Percentiles rank a stretch among this genome's conserved stretches.
phyloP scores from a whole-genome alignment of 139 green algal species.

The Raphidocelis subcapitata region DNA sequence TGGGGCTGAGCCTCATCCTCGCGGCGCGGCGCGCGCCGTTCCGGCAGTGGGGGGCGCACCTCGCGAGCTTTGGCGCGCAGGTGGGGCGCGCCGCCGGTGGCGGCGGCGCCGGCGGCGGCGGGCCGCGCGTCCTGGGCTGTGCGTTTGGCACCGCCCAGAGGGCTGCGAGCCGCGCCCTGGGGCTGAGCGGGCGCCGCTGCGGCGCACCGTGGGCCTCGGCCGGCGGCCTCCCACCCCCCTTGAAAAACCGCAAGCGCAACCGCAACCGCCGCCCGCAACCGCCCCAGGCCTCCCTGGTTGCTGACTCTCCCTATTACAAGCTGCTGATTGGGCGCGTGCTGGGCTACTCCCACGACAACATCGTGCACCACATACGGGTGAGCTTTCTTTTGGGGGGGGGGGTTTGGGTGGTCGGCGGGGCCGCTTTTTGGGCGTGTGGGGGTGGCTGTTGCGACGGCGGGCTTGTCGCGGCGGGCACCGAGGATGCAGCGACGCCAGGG shows the following conservation, averaged over 20 bases:
- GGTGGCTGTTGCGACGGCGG: not conserved
- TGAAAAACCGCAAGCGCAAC: too few relatives aligned
- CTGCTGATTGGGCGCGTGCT: constrained; percentile 56
- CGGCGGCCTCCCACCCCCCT: too few relatives aligned
- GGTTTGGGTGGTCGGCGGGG: too few relatives aligned
- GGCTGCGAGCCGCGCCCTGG: too few relatives aligned
- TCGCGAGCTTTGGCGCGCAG: constrained; percentile 49
- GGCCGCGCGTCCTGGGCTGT: too few relatives aligned
- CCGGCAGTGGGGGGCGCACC: constrained; percentile 40
- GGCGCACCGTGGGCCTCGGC: too few relatives aligned
- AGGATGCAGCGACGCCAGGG: not conserved
- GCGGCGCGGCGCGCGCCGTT: constrained; percentile 51
- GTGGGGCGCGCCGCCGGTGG: too few relatives aligned
- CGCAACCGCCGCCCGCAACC: not conserved
- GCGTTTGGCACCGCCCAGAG: too few relatives aligned
- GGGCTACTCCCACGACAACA: constrained; percentile 53
- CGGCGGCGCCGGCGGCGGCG: too few relatives aligned
- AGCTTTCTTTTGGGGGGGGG: not conserved
- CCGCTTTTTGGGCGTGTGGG: not conserved
- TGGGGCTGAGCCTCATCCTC: constrained; percentile 49
- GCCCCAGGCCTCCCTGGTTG: constrained; percentile 47
- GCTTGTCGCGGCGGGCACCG: not conserved
- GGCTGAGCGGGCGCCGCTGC: too few relatives aligned
- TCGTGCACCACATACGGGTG: constrained; percentile 53
- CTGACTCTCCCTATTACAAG: constrained; percentile 66